A percentile compares a stretch with the other conserved stretches of the same genome.
These are phyloP conservation scores for Ogataea haglerorum DNA, from an alignment of 805 yeast species.

Conservation along the genomic window DNA sequence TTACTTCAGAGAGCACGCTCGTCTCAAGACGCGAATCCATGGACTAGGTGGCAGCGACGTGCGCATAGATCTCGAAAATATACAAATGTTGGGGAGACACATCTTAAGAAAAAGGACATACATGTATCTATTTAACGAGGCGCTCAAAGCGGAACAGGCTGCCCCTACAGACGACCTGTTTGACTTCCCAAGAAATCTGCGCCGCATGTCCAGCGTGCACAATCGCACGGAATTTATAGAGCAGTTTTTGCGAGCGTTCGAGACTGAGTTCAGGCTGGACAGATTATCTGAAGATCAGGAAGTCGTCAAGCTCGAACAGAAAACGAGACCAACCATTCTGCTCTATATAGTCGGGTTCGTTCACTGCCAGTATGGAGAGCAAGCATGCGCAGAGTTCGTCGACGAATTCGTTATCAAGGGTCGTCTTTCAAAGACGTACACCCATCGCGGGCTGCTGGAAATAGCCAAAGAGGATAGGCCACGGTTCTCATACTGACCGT, in stretches of 20 bases:
- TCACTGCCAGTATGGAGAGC: conserved; percentile 22
- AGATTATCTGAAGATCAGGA: conserved; percentile 1
- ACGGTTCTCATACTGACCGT: not conserved
- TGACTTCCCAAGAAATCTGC: not conserved
- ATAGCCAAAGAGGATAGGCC: conserved; percentile 10
- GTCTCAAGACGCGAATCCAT: conserved; percentile 10
- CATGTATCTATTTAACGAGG: conserved; percentile 7
- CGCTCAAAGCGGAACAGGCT: not conserved
- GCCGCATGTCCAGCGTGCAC: conserved; percentile 4
- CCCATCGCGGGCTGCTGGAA: conserved; percentile 29
- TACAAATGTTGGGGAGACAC: conserved; percentile 10
- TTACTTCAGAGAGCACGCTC: conserved; percentile 14
- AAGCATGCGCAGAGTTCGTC: conserved; percentile 20
- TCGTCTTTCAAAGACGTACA: conserved; percentile 16
- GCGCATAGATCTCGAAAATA: conserved; percentile 6
- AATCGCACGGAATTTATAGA: conserved; percentile 20
- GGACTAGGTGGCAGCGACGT: conserved; percentile 9
- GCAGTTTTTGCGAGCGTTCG: conserved; percentile 20
- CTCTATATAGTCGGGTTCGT: conserved; percentile 28
- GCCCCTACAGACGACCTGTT: conserved; percentile 8
- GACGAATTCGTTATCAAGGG: conserved; percentile 30
- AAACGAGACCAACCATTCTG: conserved; percentile 20
- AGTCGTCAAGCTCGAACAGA: conserved; percentile 19
- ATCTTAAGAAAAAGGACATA: conserved; percentile 6
- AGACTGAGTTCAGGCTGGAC: conserved; percentile 10